Conservation (phyloP, 768 basidiomycete species). For the Amanita pallidorosea region DNA sequence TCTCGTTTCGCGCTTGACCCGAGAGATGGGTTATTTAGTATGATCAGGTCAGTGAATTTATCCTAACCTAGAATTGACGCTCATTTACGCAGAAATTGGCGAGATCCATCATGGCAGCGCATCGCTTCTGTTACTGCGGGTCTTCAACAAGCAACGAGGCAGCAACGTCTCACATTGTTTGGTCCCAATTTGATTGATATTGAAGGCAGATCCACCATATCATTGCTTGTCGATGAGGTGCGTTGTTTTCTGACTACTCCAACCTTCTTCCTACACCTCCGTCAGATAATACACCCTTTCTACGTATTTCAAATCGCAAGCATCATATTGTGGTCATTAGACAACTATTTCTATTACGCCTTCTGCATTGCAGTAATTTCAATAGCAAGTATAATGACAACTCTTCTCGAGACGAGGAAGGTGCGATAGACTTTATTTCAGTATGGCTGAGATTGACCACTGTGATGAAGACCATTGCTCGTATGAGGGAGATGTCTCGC, state of each 20-base stretch:
- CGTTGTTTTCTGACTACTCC: conserved; percentile 4
- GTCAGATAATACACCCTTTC: conserved; percentile 89
- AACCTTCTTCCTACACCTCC: background rate
- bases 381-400: conserved; percentile 70
- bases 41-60: conserved; percentile 52
- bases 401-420: conserved; percentile 87
- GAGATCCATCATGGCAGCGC: conserved; percentile 65
- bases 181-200: conserved; percentile 86
- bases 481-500: conserved; percentile 95
- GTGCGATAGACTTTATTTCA: conserved; percentile 24
- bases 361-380: conserved; percentile 95
- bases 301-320: conserved; percentile 98
- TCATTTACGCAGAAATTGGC: conserved; percentile 64
- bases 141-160: conserved; percentile 37
- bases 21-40: conserved; percentile 67
- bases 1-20: conserved; percentile 85
- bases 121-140: conserved; percentile 56
- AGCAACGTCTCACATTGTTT: conserved; percentile 67
- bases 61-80: background rate
- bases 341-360: conserved; percentile 95
- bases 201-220: conserved; percentile 69
- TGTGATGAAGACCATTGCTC: conserved; percentile 51
- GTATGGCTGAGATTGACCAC: conserved; percentile 15
- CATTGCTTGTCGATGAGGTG: conserved; percentile 85
- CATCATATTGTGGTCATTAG: conserved; percentile 87